phyloP scores from a whole-genome alignment of 148 eudicot genomes.

The Amaranthus palmeri region DNA sequence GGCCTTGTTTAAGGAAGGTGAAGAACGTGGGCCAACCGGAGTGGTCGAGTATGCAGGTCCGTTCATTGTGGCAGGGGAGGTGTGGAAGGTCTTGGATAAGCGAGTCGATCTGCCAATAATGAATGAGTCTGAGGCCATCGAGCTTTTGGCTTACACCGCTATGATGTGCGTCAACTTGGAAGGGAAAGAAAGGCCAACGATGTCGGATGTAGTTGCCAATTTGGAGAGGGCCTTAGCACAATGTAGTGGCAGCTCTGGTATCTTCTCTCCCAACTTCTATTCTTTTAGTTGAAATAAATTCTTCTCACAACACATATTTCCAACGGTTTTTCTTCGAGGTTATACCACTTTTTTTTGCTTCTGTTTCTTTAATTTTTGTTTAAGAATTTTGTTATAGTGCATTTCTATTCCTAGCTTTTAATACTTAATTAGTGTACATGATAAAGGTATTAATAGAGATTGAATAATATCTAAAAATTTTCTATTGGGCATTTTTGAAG shows the following conservation, averaged over 20 bases:
- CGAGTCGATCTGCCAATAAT: conserved; percentile 38
- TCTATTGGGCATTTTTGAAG: no score
- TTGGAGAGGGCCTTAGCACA: conserved; percentile 50
- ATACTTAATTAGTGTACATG: conserved; percentile 8
- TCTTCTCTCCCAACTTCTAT: conserved; percentile 31
- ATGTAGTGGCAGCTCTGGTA: conserved; percentile 40
- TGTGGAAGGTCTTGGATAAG: conserved; percentile 47
- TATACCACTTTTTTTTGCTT: neutral
- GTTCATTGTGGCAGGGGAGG: conserved; percentile 40
- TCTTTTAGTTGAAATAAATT: conserved; percentile 18
- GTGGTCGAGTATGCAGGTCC: conserved; percentile 56
- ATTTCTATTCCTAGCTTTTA: neutral
- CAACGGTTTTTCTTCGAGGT: neutral
- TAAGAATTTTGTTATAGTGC: neutral
- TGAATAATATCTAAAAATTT: neutral
- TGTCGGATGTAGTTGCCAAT: conserved; percentile 51
- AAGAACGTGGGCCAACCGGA: conserved; percentile 30
- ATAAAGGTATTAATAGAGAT: conserved; percentile 1
- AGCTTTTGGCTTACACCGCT: conserved; percentile 52
- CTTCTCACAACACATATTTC: neutral
- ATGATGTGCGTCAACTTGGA: conserved; percentile 54
- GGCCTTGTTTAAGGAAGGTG: conserved; percentile 43
- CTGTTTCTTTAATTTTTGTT: neutral
- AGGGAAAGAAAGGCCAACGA: conserved; percentile 50
- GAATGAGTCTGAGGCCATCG: conserved; percentile 55